Evolutionary conservation across 2,329 filamentous ascomycete genomes (phyloP), one percentile per base, ranked within the genome.

Genomic region (Myotisia sp.): DNA sequence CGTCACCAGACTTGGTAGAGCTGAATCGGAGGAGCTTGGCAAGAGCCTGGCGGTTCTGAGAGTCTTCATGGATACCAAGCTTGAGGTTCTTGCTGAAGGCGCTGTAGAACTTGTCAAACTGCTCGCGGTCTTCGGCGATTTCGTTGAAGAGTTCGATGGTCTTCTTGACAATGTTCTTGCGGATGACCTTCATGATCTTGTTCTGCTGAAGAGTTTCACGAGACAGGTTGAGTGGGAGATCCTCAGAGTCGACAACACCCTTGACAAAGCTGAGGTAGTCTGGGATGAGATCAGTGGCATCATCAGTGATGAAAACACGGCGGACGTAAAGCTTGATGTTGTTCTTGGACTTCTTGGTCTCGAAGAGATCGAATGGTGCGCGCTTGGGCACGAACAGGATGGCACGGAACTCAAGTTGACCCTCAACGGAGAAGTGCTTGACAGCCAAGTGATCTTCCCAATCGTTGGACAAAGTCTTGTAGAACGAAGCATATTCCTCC

Each of bases 181-280:
- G 92, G 76, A 95, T 95, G 65, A 95, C 90, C 81, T 95, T 95
- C 90, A 95, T 95, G 74, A 98, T 98, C 85, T 95, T 95, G 82
- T 95, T 98, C 75, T 95, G 90, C 71, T 98, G 90, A 33, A 98
- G 84, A 39, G 87, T 95, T 79, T 98, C 90, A 80, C 90, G 90
- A 58, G 90, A 95, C 70, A 98, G 67, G 78, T 98, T 98, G 64
- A 98, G 81, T 52, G 90, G 90, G 44, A 98, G 81, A 64, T 98
- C 90, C 76, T 98, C 90, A 55, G 90, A 98, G 70, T 98, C 90
- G 63, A 98, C 90, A 53, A 98, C 90, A 79, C 90, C 90, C 82
- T 98, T 98, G 77, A 98, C 69, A 69, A 98, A 98, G 70, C 84
- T 76, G 58, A 98, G 79, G 90, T 90, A 98, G 74, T 98, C 90